Conservation (phyloP, 2,329 filamentous ascomycete genomes). For the Grosmannia clavigera region DNA sequence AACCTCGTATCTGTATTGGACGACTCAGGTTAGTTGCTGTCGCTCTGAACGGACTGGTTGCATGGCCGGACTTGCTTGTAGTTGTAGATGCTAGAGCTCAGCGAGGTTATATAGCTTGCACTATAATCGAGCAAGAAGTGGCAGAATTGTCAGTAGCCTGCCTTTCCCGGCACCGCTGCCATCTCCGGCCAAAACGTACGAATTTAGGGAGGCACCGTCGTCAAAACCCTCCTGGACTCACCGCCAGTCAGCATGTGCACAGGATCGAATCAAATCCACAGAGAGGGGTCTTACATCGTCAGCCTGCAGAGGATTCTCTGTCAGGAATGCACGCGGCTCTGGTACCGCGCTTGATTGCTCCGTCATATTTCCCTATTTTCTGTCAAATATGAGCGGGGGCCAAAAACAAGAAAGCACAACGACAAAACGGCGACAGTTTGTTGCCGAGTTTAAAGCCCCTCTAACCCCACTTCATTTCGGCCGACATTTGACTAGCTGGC, state of each 20-base stretch:
- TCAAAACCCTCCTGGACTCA: not conserved
- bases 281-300: not conserved
- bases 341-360: not conserved
- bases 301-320: not conserved
- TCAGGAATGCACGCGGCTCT: not conserved
- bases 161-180: not conserved
- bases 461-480: not conserved
- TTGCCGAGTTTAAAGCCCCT: not conserved
- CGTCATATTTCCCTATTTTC: not conserved
- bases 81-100: not conserved
- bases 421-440: not conserved
- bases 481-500: not conserved
- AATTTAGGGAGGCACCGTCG: not conserved
- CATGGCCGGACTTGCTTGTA: not conserved
- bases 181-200: not conserved
- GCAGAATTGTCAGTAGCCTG: not conserved
- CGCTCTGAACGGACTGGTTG: not conserved
- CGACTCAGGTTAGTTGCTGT: not conserved
- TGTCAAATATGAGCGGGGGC: not conserved
- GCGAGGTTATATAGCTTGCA: not conserved
- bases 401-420: not conserved
- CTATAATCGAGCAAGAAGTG: not conserved
- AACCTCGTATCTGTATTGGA: not conserved
- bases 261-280: not conserved
- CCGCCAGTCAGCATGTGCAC: not conserved